A percentile compares a stretch with the other conserved stretches of the same genome.
Conservation (phyloP, 139 green algal species). For the Coelastrella sp. region DNA sequence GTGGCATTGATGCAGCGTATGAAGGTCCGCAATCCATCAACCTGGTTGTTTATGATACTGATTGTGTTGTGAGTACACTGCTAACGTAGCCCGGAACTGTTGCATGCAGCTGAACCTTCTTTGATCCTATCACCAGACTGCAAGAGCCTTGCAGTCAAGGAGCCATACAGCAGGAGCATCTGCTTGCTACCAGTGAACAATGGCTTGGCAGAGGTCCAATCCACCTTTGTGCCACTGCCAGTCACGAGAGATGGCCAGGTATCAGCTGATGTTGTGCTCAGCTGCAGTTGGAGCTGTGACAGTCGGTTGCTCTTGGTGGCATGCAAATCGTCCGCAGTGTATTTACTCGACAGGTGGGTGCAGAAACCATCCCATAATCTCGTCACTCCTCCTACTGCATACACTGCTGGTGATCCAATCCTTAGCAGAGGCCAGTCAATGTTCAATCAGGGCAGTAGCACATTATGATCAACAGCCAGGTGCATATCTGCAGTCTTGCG, state of each 20-base stretch:
- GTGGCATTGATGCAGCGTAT: conserved; percentile 3
- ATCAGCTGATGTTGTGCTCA: conserved; percentile 16
- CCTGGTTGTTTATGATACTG: too few species aligned
- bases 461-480: too few species aligned
- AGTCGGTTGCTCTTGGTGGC: conserved; percentile 36
- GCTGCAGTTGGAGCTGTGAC: conserved; percentile 39
- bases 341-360: conserved; percentile 15
- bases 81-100: too few species aligned
- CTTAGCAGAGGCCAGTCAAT: neutral
- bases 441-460: too few species aligned
- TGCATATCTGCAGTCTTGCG: neutral
- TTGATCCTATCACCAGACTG: conserved; percentile 37
- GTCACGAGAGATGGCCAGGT: conserved; percentile 19
- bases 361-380: neutral
- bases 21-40: neutral
- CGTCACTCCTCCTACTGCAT: too few species aligned
- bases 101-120: conserved; percentile 19
- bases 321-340: conserved; percentile 33
- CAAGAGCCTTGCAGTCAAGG: conserved; percentile 37
- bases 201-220: conserved; percentile 9
- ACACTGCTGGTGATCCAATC: too few species aligned
- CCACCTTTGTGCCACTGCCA: conserved; percentile 32
- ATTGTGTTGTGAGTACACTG: too few species aligned
- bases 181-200: conserved; percentile 12
- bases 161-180: conserved; percentile 21